These are phyloP conservation scores for Aspergillus biplanus DNA, from an alignment of 495 filamentous ascomycete genomes.

Conservation along the genomic window DNA sequence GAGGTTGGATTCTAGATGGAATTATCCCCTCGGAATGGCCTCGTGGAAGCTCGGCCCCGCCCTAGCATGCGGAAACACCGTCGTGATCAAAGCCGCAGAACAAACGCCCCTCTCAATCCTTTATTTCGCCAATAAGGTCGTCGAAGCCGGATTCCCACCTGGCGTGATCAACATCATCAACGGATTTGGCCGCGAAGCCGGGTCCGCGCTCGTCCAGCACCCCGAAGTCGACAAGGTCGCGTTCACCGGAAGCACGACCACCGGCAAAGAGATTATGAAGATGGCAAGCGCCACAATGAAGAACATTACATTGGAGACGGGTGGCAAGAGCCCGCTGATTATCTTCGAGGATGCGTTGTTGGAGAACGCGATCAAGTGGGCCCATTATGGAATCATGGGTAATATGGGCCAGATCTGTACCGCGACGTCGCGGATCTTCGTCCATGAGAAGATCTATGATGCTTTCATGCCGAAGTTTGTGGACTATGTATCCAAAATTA, in stretches of 20 bases:
- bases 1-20: no score
- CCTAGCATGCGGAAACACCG: slow-evolving; percentile 82
- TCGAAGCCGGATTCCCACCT: slow-evolving; percentile 87
- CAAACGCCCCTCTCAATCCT: slow-evolving; percentile 87
- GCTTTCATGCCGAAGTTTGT: slow-evolving; percentile 76
- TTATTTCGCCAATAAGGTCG: slow-evolving; percentile 74
- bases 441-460: slow-evolving; percentile 78
- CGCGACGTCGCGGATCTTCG: slow-evolving; percentile 82
- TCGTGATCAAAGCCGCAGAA: slow-evolving; percentile 88
- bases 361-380: slow-evolving; percentile 86
- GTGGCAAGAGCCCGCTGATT: slow-evolving; percentile 83
- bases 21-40: slow-evolving; percentile 85
- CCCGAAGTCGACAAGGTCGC: slow-evolving; percentile 83
- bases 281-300: slow-evolving; percentile 81
- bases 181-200: slow-evolving; percentile 76
- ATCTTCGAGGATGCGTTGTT: slow-evolving; percentile 88
- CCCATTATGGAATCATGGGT: slow-evolving; percentile 70
- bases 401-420: slow-evolving; percentile 93
- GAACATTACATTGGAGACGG: slow-evolving; percentile 92
- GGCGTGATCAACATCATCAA: slow-evolving; percentile 91
- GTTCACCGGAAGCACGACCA: slow-evolving; percentile 85
- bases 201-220: slow-evolving; percentile 77
- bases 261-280: slow-evolving; percentile 87
- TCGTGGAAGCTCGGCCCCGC: slow-evolving; percentile 93
- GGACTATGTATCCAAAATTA: slow-evolving; percentile 62